phyloP scores from a whole-genome alignment of 2,329 filamentous ascomycete genomes.

The Coniochaeta sp. region DNA sequence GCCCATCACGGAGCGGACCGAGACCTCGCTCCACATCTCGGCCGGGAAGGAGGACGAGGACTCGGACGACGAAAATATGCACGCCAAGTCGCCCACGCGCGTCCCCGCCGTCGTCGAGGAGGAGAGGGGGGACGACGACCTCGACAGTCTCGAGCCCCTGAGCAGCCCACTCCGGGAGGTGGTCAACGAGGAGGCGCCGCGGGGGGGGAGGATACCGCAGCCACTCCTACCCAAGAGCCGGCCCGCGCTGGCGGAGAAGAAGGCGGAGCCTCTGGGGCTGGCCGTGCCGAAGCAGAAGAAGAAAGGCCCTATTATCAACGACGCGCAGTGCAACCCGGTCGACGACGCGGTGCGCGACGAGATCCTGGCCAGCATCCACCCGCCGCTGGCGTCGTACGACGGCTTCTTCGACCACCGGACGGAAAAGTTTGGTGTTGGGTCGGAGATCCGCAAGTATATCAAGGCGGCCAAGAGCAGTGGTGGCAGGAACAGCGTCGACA shows the following conservation, averaged over 20 bases:
- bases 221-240: constrained; percentile 31
- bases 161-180: constrained; percentile 70
- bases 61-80: no score
- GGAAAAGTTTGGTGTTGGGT: constrained; percentile 56
- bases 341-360: constrained; percentile 66
- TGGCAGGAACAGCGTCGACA: constrained; percentile 43
- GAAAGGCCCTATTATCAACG: constrained; percentile 72
- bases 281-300: constrained; percentile 22
- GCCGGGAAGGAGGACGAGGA: constrained; percentile 50
- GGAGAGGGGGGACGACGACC: constrained; percentile 13
- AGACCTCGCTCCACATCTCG: constrained; percentile 70
- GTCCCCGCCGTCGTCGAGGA: constrained; percentile 21
- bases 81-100: constrained; percentile 72
- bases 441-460: constrained; percentile 75
- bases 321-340: constrained; percentile 81
- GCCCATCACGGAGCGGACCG: constrained; percentile 91
- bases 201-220: constrained; percentile 41
- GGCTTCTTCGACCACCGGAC: constrained; percentile 72
- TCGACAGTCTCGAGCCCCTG: constrained; percentile 29
- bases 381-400: constrained; percentile 64
- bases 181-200: constrained; percentile 42
- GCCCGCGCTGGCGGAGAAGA: not conserved
- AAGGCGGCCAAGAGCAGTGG: constrained; percentile 56
- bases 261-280: constrained; percentile 22
- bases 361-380: constrained; percentile 68